phyloP scores from a whole-genome alignment of 202 grass and related monocot genomes.

The Saccharum hybrid region DNA sequence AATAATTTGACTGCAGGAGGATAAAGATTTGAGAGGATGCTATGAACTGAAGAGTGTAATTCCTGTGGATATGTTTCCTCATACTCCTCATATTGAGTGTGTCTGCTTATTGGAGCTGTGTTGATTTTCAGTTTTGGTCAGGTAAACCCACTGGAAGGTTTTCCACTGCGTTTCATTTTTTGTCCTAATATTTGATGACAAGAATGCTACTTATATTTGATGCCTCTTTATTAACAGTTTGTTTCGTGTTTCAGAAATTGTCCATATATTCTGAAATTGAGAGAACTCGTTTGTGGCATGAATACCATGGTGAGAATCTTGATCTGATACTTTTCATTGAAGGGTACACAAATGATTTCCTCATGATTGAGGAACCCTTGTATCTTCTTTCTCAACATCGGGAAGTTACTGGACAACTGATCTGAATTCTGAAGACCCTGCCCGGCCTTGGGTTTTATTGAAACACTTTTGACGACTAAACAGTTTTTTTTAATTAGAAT shows the following conservation, averaged over 20 bases:
- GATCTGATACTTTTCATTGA: conserved; percentile 16
- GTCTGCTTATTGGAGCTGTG: conserved; percentile 83
- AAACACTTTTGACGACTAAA: background rate
- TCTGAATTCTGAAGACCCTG: background rate
- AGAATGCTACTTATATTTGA: background rate
- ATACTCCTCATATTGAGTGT: conserved; percentile 94
- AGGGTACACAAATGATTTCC: background rate
- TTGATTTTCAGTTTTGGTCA: conserved; percentile 40
- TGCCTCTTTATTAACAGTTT: background rate
- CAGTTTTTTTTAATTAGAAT: background rate
- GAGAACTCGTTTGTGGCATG: background rate
- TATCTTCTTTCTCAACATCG: background rate
- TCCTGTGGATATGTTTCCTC: conserved; percentile 95
- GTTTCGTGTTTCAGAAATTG: background rate
- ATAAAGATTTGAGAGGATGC: conserved; percentile 68
- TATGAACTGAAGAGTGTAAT: conserved; percentile 72
- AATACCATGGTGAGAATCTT: conserved; percentile 5
- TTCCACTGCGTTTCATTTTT: background rate
- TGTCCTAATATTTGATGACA: conserved; percentile 1
- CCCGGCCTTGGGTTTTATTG: background rate
- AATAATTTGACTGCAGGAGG: conserved; percentile 54
- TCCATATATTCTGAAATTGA: background rate
- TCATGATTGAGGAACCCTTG: background rate
- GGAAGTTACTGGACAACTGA: conserved; percentile 7
- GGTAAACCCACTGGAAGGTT: conserved; percentile 33